Evolutionary conservation across 768 basidiomycete genomes (phyloP), one percentile per base, ranked within the genome.

Genomic region (Termitomyces sp.): DNA sequence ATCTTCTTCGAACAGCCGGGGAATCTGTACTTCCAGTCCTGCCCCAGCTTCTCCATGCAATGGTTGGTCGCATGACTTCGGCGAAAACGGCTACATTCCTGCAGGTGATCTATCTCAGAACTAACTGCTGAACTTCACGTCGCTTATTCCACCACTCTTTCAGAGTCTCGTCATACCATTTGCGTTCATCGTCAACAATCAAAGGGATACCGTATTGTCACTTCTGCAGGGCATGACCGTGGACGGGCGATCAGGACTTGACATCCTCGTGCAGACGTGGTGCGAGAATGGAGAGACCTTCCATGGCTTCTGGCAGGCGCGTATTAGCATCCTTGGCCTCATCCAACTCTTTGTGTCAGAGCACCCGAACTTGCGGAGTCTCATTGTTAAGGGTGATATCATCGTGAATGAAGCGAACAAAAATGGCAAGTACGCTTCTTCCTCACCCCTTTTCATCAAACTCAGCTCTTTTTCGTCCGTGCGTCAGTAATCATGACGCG

Each of bases 231-330:
- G 80, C 11, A 85, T 82, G 59, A 73, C 70, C 12, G 74, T 86
- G 10, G 73, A 81, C 44, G 83, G 79, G 21, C 78, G 83, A 28
- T 77, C 79, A 0, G 91, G 82, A 0, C 78, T 98, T n/a, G 86
- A 94, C 57, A 80, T 98, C 45, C 76, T 99, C n/a, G 79, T 98
- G 26, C 82, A 87, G 53, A 86, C 90, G 0, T 98, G 95, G 96
- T 91, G 90, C 64, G 96, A 99, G 67, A 95, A 94, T 63, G 87
- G 88, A 12, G 90, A 93, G 69, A 92, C 88, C 5, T 90, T 98
- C 79, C 92, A 93, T 65, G 95, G 97, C 30, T 93, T 87, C 69
- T 98, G 96, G 95, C 86, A 92, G 10, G 83, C 85, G 4, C 83
- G 92, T 32, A 80, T 96, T 63, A 94, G 92, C 68, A 87, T 83